Base-by-base conservation (phyloP, 2,329 filamentous ascomycete genomes). In the Curvularia sp. region DNA sequence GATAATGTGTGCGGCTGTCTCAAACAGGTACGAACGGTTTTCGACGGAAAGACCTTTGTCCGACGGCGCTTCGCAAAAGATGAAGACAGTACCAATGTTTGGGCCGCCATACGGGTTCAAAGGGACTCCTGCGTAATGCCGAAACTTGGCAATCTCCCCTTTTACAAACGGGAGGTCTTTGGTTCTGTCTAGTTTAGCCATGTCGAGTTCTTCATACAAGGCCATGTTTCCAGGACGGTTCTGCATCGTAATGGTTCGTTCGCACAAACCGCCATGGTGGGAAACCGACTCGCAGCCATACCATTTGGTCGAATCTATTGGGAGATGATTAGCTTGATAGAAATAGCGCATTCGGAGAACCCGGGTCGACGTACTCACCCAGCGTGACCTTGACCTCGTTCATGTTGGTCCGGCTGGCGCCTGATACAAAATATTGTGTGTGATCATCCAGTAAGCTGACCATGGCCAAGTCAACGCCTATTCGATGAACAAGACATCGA, bases 261-360 rank as follows among this genome's bases (percentile, higher is more conserved):
- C 55, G 47, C 55, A 58, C 20, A 58, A 26, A 18, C 55, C 55
- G 5, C 55, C 55, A 39, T 58, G 55, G 22, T 58, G 55, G 18
- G 51, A 55, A 20, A 58, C 55, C 10, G 55, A 58, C 24, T 58
- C 55, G 24, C 55, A 58, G 26, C 55, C 55, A 54, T 58, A 58
- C 55, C 55, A 58, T 31, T 18, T 49, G 5, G 55, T 58, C 13
- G 55, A 58, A 22, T 58, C 55, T 58, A 31, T 52, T 31, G 13
- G 24, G 7, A 12, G 5, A 20, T 46, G 42, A 28, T 55, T 49
- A 55, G 55, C 15, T n/a, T 22, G 24, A 35, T n/a, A 12, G 7
- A 30, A 7, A 15, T 35, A 6, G 26, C 44, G 30, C 9, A 28
- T 22, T 28, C 18, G 7, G n/a, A 48, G 9, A 35, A 18, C 26